Evolutionary conservation across 1,139 yeast genomes (phyloP), one percentile per base, ranked within the genome.

Genomic region (Chernovozyma aurita): DNA sequence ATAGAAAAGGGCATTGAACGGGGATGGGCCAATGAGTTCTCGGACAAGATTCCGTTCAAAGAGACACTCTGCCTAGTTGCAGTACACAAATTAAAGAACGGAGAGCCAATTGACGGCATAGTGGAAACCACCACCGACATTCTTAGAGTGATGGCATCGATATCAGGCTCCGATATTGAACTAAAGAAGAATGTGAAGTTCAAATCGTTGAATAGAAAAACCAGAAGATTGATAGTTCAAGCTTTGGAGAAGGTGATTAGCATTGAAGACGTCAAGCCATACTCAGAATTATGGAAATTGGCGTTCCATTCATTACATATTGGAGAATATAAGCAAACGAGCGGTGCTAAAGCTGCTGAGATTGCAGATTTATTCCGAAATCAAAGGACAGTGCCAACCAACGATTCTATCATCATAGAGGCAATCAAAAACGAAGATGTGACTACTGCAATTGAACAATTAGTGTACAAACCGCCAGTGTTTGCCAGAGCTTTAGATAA

Each of bases 301-400:
- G 45, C 46, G 29, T 44, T 44, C 32, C 47, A 44, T 31, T 32
- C 37, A 18, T 35, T 44, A 13, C 47, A 44, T 37, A 36, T 42
- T 16, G 46, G 46, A 11, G 46, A 44, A 20, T 42, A 31, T 32
- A 28, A 28, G 28, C 8, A 9, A 6, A 20, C 6, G 5, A 24
- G 14, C 12, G 37, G 35, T 4, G 33, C 35, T 7, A 27, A 31
- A 15, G 32, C 24, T 8, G 33, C 35, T 1, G 24, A 27, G 11
- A 37, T 44, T 26, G 46, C 47, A 7, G 13, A 28, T 2, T 7
- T 28, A 18, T 37, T 38, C 18, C 33, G 47, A 26, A 41, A 42
- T 24, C 39, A 37, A 20, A 32, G 28, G 16, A 39, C 41, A 31
- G 45, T 44, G 11, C 31, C 24, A 17, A 44, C 47, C 5, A 33